phyloP scores from a whole-genome alignment of 148 eudicot species.

The Silene conica region DNA sequence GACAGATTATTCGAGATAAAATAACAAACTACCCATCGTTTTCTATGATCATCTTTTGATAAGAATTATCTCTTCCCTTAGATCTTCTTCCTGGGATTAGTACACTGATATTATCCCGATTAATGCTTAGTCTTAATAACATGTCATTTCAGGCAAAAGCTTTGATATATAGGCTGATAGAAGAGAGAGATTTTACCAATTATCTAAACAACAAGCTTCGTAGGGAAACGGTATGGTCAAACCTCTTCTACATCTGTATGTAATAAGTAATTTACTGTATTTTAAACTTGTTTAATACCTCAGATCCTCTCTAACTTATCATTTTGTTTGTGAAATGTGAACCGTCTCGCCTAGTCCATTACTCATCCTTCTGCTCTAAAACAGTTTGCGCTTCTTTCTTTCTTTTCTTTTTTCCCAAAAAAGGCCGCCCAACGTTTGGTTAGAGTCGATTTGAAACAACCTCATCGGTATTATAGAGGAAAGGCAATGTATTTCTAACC shows the following conservation, averaged over 20 bases:
- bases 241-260: background rate
- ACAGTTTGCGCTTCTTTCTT: too few species aligned
- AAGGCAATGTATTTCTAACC: too few species aligned
- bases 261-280: background rate
- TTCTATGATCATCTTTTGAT: background rate
- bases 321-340: background rate
- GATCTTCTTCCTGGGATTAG: background rate
- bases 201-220: constrained; percentile 61
- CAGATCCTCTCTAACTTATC: background rate
- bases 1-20: too few species aligned
- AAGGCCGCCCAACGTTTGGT: too few species aligned
- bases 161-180: constrained; percentile 56
- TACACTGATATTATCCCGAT: background rate
- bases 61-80: too few species aligned
- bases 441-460: too few species aligned
- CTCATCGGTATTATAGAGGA: too few species aligned
- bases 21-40: too few species aligned
- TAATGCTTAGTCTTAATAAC: background rate
- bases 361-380: too few species aligned
- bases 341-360: background rate
- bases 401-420: too few species aligned
- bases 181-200: constrained; percentile 59
- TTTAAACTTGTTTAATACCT: background rate
- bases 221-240: constrained; percentile 63
- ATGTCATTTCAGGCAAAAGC: constrained; percentile 45